Evolutionary conservation across 108 stramenopile species (phyloP), one percentile per base, ranked within the genome.

Genomic region (Pseudonitzschia delicatissima): DNA sequence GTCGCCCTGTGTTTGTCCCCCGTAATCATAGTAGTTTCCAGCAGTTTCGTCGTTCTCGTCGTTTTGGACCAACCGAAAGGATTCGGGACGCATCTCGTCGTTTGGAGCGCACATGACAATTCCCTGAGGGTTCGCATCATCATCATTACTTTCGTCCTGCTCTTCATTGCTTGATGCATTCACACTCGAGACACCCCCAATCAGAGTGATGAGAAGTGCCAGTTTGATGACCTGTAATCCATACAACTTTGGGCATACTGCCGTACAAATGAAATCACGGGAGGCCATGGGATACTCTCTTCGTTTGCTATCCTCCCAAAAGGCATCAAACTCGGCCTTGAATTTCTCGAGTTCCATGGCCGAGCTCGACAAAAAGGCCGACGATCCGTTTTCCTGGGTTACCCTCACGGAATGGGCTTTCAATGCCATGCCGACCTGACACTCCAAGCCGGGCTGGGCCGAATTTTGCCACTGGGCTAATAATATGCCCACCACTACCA

Each of bases 241-340:
- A 73, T 94, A 97, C 25, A 99, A 74, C 63, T 96, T 91, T 15
- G 98, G 98, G 74, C 98, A 99, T 17, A 99, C 90, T 35, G 93
- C 84, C 39, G 80, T 74, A 53, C 97, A 76, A 51, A 98, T 95
- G 34, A 82, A 87, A 64, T 99, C 87, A 23, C 99, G 75, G 21
- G 90, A 91, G n/a, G 83, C 81, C 62, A 98, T 87, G 8, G 95
- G 94, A 37, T 66, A 28, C 23, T 35, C 27, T 45, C 71, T 62
- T 12, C 35, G 42, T 23, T 26, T 35, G 5, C 66, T 59, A 28
- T 75, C 73, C n/a, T 77, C 71, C 96, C 96, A 97, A 67, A 87
- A 94, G 1, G 76, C 72, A 66, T 94, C 84, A 64, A 97, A 96
- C 57, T 96, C 92, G 61, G 79, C 78, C 12, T 85, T 73, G 70